Conservation (phyloP, 805 yeast genomes). For the Phaffomyces thermotolerans region DNA sequence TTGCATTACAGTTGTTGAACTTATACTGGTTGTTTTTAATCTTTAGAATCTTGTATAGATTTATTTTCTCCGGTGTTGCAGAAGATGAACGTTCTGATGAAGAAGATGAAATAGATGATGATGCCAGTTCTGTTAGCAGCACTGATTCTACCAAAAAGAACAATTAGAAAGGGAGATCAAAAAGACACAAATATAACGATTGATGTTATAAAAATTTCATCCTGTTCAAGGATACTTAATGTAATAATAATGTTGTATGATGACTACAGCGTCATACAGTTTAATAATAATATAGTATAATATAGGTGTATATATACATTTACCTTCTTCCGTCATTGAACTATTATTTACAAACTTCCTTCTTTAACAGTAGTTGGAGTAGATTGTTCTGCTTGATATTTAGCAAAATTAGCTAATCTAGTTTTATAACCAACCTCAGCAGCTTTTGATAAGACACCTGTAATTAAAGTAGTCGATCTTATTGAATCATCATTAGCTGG, state of each 20-base stretch:
- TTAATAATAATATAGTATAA: neutral
- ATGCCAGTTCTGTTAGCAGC: slow-evolving; percentile 3
- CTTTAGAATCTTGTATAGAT: slow-evolving; percentile 66
- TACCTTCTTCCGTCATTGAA: neutral
- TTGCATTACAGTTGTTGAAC: slow-evolving; percentile 80
- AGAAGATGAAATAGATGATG: slow-evolving; percentile 48
- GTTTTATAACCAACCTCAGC: slow-evolving; percentile 66
- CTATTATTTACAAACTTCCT: slow-evolving; percentile 8
- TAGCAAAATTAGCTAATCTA: slow-evolving; percentile 14
- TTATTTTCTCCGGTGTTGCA: slow-evolving; percentile 48
- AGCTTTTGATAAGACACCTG: slow-evolving; percentile 79
- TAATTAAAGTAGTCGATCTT: slow-evolving; percentile 70
- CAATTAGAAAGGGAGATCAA: neutral
- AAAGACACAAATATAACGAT: neutral
- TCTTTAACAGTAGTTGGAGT: neutral
- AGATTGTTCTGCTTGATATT: neutral
- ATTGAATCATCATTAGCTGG: slow-evolving; percentile 94
- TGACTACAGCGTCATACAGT: no score
- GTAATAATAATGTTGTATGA: no score
- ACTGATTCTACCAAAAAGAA: neutral
- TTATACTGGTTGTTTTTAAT: slow-evolving; percentile 83
- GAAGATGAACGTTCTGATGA: slow-evolving; percentile 85
- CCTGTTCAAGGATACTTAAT: neutral
- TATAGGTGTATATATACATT: slow-evolving; percentile 1
- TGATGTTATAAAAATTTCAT: neutral